Percentiles rank a stretch among this genome's conserved stretches.
phyloP scores from a whole-genome alignment of 169 alveolate genomes.

The Prorocentrum cordatum region DNA sequence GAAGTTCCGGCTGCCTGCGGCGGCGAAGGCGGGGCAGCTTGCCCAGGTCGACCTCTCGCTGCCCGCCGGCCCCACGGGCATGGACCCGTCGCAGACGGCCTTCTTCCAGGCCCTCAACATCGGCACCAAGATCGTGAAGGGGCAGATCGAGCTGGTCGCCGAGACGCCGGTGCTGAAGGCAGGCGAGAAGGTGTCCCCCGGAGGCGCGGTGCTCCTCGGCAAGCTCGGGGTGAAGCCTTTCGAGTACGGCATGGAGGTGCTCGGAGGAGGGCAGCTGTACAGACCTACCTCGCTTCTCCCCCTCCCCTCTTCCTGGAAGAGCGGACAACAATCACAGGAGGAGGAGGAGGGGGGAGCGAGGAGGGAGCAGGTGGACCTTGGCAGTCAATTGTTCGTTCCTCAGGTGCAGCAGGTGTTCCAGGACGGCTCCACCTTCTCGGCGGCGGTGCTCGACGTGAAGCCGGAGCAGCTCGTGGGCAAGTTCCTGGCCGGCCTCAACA shows the following conservation, averaged over 20 bases:
- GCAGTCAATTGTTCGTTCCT: too few species aligned
- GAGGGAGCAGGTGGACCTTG: too few species aligned
- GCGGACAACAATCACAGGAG: too few species aligned
- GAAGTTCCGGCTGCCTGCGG: conserved; percentile 82
- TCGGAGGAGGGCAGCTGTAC: too few species aligned
- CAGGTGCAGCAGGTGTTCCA: conserved; percentile 42
- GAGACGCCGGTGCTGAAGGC: too few species aligned
- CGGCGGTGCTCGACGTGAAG: conserved; percentile 52
- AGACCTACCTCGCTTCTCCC: too few species aligned
- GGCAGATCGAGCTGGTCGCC: too few species aligned
- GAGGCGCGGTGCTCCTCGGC: conserved; percentile 41
- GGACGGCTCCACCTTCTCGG: conserved; percentile 34
- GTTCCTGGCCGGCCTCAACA: conserved; percentile 44
- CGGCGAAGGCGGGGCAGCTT: too few species aligned
- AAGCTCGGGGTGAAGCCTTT: conserved; percentile 56
- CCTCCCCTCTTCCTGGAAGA: too few species aligned
- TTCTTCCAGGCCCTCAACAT: conserved; percentile 47
- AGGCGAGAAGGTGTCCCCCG: conserved; percentile 9
- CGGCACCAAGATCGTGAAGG: too few species aligned
- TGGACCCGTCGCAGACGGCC: conserved; percentile 69
- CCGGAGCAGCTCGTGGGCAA: conserved; percentile 3
- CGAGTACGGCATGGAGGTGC: conserved; percentile 68
- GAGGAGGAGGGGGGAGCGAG: too few species aligned
- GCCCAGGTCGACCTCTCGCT: conserved; percentile 48
- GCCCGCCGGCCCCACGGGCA: conserved; percentile 64